These are phyloP conservation scores for Cyanophora paradoxa DNA, from an alignment of 78 protist species.

Conservation along the genomic window DNA sequence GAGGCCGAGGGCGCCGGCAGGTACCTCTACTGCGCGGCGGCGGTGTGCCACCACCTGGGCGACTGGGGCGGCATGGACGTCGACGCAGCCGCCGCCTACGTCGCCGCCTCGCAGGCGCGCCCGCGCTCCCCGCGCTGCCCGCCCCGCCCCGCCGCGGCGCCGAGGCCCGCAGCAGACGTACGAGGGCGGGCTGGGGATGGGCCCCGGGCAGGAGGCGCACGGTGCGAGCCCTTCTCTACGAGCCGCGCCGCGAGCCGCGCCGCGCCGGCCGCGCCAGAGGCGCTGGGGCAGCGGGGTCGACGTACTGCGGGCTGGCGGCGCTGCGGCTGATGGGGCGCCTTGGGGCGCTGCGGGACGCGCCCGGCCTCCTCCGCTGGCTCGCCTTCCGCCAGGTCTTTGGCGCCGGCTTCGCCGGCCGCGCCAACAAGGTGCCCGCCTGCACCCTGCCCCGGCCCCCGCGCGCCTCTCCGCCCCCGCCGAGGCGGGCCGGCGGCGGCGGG, in stretches of 20 bases:
- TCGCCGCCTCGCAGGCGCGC: constrained; percentile 1
- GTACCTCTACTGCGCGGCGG: constrained; percentile 22
- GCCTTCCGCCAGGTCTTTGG: not conserved
- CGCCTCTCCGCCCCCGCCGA: too few species aligned
- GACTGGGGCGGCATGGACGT: not conserved
- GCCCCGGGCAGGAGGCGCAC: constrained; percentile 25
- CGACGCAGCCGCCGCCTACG: not conserved
- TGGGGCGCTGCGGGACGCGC: too few species aligned
- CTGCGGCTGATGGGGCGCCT: constrained; percentile 13
- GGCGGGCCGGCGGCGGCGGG: too few species aligned
- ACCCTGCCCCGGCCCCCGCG: too few species aligned
- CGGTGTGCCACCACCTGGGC: not conserved
- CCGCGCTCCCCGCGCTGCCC: too few species aligned
- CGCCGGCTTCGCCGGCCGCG: constrained; percentile 34
- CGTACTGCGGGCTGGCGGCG: constrained; percentile 29
- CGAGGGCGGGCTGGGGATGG: constrained; percentile 37
- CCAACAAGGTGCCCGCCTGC: too few species aligned
- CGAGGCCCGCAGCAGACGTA: too few species aligned
- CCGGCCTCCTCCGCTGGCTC: constrained; percentile 1
- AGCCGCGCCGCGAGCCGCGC: too few species aligned
- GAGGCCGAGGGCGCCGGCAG: too few species aligned
- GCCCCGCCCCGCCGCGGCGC: too few species aligned
- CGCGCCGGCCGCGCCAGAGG: too few species aligned
- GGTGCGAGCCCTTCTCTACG: too few species aligned
- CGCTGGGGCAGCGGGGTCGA: constrained; percentile 28